These are phyloP conservation scores for Colletotrichum horii DNA, from an alignment of 2,329 filamentous ascomycete species.

Conservation along the genomic window DNA sequence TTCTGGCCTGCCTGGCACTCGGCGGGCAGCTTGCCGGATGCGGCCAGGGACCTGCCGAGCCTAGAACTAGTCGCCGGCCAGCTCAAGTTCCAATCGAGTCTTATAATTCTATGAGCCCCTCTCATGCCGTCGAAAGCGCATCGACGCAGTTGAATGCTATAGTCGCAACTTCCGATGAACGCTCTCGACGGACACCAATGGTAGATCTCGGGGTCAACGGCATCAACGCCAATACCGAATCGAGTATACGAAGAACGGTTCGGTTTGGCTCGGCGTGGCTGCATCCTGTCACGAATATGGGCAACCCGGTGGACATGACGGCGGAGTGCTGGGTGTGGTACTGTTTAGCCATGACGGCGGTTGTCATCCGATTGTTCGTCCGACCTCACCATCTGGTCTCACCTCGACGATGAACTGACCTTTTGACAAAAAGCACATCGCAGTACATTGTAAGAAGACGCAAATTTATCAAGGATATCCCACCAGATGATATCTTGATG, in stretches of 20 bases:
- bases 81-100: not conserved
- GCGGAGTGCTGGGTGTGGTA: slow-evolving; percentile 17
- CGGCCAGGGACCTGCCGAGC: not conserved
- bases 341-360: not conserved
- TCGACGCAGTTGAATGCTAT: not conserved
- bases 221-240: not conserved
- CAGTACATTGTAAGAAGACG: slow-evolving; percentile 11
- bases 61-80: not conserved
- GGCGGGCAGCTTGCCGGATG: not conserved
- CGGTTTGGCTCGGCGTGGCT: not conserved
- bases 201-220: not conserved
- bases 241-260: not conserved
- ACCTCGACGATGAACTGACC: not conserved
- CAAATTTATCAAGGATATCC: slow-evolving; percentile 6
- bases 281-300: not conserved
- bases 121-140: not conserved
- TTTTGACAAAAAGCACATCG: not conserved
- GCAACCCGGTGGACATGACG: not conserved
- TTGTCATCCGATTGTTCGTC: slow-evolving; percentile 7
- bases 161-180: not conserved
- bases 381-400: not conserved
- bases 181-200: not conserved
- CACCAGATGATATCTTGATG: slow-evolving; percentile 15
- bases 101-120: not conserved
- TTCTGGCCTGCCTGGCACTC: not conserved